phyloP scores from a whole-genome alignment of 1,139 yeast species.

The Pichia sp. region DNA sequence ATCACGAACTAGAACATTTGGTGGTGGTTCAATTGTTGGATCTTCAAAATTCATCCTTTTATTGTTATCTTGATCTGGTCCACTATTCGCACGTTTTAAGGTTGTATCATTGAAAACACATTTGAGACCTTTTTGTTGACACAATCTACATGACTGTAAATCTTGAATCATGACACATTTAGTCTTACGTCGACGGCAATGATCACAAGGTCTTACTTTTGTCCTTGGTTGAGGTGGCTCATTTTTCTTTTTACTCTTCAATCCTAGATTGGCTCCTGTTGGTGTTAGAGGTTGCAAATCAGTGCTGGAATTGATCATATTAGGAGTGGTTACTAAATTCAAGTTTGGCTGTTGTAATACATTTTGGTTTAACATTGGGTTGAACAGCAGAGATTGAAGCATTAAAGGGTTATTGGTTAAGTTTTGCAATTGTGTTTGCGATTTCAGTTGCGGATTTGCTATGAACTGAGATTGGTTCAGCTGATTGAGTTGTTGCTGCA shows the following conservation, averaged over 20 bases:
- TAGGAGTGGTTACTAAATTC: background rate
- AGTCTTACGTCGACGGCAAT: conserved; percentile 57
- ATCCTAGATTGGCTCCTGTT: background rate
- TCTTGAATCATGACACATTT: conserved; percentile 59
- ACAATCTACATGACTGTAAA: conserved; percentile 53
- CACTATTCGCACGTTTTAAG: conserved; percentile 22
- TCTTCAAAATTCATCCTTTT: conserved; percentile 29
- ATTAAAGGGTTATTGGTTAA: background rate
- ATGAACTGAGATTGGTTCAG: conserved; percentile 8
- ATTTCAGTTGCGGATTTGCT: background rate
- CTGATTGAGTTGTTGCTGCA: conserved; percentile 12
- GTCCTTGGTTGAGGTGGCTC: conserved; percentile 29
- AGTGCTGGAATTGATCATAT: background rate
- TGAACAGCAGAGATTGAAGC: background rate
- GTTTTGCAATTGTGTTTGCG: background rate
- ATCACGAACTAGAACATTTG: conserved; percentile 48
- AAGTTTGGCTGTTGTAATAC: background rate
- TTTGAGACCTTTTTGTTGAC: conserved; percentile 59
- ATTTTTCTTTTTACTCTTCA: conserved; percentile 7
- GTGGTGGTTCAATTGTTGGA: conserved; percentile 34
- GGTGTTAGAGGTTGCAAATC: background rate
- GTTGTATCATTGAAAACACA: conserved; percentile 43
- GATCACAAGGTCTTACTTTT: conserved; percentile 51
- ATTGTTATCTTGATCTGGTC: conserved; percentile 12
- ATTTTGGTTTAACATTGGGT: background rate